Base-by-base conservation (phyloP, 2,329 filamentous ascomycete species). In the Didymella arachidicola region DNA sequence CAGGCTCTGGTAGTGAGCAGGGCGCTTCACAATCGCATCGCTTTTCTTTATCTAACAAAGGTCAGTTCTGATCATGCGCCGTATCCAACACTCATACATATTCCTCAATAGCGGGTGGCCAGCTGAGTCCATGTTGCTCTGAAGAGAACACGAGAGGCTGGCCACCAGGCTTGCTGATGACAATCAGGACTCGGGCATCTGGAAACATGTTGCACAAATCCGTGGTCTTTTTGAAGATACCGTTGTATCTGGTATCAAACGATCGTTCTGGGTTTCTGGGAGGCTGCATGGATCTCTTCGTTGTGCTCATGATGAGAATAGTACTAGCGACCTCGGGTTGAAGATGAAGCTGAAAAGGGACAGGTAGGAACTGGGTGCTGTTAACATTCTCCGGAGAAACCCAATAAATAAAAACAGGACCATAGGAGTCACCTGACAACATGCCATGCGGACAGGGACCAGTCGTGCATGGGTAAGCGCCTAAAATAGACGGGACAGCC, bases 61-160 rank as follows among this genome's bases (percentile, higher is more conserved):
- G 1, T 47, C 16, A 47, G 44, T 14, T 5, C 11, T 25, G 3
- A 3, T 19, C 2, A 19, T 25, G 22, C 32, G 12, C 4, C 16
- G 7, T 7, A 4, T 7, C 22, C 32, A 12, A 25, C 8, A 34
- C 29, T 11, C 44, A 47, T 47, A 47, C 44, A 19, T 47, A 47
- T 22, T 47, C 44, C 3, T 47, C 18, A 5, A 47, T 34, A 34
- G 44, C 44, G 6, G 29, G 10, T 7, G 44, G 44, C 44, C 29
- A 47, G 18, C 10, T 36, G 16, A 47, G n/a, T 6, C 29, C 29
- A 12, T 47, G 44, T 19, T 47, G 44, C 4, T 47, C 29, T 25
- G 44, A 47, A 16, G 44, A 47, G 29, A 47, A 47, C n/a, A 47
- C 29, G 16, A 47, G 44, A 47, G 44, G 30, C 18, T 47, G 44